Conservation (phyloP, 495 filamentous ascomycete species). For the Melanomma pulvis-pyrius region DNA sequence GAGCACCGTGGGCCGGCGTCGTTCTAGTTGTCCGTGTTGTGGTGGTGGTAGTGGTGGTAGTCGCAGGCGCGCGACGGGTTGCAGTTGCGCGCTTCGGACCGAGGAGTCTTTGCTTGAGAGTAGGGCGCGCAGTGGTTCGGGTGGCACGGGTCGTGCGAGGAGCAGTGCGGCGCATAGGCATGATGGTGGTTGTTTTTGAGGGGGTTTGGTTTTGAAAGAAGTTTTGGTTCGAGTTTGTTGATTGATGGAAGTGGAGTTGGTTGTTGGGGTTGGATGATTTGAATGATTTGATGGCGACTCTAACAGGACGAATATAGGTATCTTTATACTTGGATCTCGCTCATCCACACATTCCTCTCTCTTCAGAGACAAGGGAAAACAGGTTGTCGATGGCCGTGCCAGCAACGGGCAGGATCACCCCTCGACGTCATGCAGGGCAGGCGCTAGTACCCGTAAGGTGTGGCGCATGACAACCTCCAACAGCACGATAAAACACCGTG, state of each 20-base stretch:
- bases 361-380: slow-evolving; percentile 10
- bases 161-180: slow-evolving; percentile 23
- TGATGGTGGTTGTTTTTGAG: slow-evolving; percentile 13
- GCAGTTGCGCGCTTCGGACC: slow-evolving; percentile 28
- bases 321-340: slow-evolving; percentile 2
- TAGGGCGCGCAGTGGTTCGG: slow-evolving; percentile 35
- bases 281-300: not conserved
- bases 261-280: not conserved
- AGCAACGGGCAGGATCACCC: slow-evolving; percentile 21
- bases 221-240: not conserved
- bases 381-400: slow-evolving; percentile 13
- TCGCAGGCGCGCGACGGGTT: slow-evolving; percentile 42
- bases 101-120: slow-evolving; percentile 41
- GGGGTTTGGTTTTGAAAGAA: not conserved
- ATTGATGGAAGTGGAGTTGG: slow-evolving; percentile 6
- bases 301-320: not conserved
- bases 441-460: not conserved
- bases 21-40: slow-evolving; percentile 36
- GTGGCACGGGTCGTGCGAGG: slow-evolving; percentile 32
- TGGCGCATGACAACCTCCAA: slow-evolving; percentile 11
- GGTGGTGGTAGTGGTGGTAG: slow-evolving; percentile 47
- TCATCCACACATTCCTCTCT: not conserved
- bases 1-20: not conserved
- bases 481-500: not conserved
- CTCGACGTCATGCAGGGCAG: slow-evolving; percentile 34